Conservation (phyloP, 2,329 filamentous ascomycete species). For the Penicillium vulpinum region DNA sequence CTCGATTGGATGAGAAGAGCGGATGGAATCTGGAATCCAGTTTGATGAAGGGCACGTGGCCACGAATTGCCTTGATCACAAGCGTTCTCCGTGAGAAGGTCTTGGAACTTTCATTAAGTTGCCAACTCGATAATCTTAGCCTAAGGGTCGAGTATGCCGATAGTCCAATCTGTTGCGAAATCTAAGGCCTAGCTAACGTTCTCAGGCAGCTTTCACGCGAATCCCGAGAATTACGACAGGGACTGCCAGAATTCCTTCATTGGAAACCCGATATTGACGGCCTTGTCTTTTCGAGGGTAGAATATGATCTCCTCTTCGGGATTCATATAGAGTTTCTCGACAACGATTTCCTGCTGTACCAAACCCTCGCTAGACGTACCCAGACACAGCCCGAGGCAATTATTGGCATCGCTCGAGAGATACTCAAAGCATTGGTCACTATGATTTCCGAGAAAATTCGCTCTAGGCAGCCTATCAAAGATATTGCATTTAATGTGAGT, state of each 20-base stretch:
- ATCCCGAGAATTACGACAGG: constrained; percentile 13
- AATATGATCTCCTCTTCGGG: constrained; percentile 13
- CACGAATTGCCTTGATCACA: constrained; percentile 9
- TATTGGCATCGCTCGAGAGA: constrained; percentile 23
- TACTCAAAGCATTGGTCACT: constrained; percentile 20
- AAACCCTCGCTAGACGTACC: constrained; percentile 20
- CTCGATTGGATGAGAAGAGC: constrained; percentile 4
- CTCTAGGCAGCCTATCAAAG: constrained; percentile 11
- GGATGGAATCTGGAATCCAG: constrained; percentile 13
- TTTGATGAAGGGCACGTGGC: constrained; percentile 11
- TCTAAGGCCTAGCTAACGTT: neutral
- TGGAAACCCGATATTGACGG: constrained; percentile 15
- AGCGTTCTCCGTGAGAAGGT: constrained; percentile 23
- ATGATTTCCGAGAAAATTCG: constrained; percentile 12
- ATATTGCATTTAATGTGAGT: constrained; percentile 21
- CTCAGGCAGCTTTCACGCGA: constrained; percentile 17
- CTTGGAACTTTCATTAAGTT: constrained; percentile 22
- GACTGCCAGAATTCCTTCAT: constrained; percentile 21
- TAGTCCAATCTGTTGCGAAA: neutral
- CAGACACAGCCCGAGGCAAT: constrained; percentile 21
- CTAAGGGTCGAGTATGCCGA: constrained; percentile 18
- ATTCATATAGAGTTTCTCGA: constrained; percentile 27
- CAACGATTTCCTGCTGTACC: constrained; percentile 27
- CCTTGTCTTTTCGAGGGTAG: neutral
- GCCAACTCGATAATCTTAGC: constrained; percentile 17